Evolutionary conservation across 345 rosid species (phyloP).

Genomic region (Rhodomyrtus tomentosa): DNA sequence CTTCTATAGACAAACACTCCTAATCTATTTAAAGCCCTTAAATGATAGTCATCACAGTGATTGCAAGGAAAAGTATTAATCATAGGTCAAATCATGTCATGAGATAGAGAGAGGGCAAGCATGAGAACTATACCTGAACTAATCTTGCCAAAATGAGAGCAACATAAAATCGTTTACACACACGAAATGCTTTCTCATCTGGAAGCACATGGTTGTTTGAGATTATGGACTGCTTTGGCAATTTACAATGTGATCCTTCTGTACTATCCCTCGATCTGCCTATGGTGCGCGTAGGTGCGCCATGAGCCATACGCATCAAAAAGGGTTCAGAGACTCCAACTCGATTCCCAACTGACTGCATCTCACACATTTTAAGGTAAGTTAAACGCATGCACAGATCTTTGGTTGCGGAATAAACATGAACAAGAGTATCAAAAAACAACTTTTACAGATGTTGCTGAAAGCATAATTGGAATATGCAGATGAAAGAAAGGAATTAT

Average conservation of each 20-base stretch:
- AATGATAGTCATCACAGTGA: background rate
- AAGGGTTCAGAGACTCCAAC: slow-evolving; percentile 91
- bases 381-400: background rate
- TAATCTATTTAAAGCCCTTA: background rate
- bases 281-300: slow-evolving; percentile 53
- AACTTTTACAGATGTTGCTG: background rate
- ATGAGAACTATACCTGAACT: slow-evolving; percentile 53
- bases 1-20: background rate
- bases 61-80: background rate
- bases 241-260: slow-evolving; percentile 31
- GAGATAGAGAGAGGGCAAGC: background rate
- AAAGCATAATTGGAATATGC: background rate
- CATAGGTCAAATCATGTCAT: background rate
- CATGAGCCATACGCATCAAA: slow-evolving; percentile 99
- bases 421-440: background rate
- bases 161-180: slow-evolving; percentile 89
- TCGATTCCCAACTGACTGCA: slow-evolving; percentile 92
- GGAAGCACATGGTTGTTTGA: slow-evolving; percentile 35
- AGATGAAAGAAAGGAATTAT: background rate
- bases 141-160: slow-evolving; percentile 91
- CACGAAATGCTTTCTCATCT: slow-evolving; percentile 72
- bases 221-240: slow-evolving; percentile 24
- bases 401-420: background rate
- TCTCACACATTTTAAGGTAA: slow-evolving; percentile 1
- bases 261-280: slow-evolving; percentile 27